A percentile compares a stretch with the other conserved stretches of the same genome.
Evolutionary conservation across 257 asterid genomes (phyloP).

Genomic region (Salvia hispanica): DNA sequence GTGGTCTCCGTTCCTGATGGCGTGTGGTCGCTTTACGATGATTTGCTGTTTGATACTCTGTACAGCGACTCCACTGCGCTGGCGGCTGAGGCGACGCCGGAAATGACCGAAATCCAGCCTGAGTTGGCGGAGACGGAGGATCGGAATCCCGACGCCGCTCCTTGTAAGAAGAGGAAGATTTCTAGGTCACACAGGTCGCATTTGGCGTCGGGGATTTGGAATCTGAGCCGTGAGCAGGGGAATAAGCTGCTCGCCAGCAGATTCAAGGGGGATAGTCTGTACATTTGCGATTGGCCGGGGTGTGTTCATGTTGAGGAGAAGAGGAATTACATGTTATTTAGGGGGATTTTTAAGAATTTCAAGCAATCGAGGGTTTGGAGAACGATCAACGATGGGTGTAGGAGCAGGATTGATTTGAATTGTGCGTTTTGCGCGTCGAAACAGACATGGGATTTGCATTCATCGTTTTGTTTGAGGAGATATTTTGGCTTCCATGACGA

Average conservation of each 20-base stretch:
- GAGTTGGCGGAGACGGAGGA: conserved; percentile 26
- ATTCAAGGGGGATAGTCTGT: conserved; percentile 76
- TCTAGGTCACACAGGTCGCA: conserved; percentile 56
- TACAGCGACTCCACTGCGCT: conserved; percentile 56
- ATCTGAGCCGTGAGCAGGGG: conserved; percentile 85
- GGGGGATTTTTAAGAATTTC: conserved; percentile 87
- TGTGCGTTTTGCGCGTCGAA: conserved; percentile 72
- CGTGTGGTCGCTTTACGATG: conserved; percentile 89
- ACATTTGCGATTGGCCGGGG: conserved; percentile 92
- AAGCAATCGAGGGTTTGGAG: conserved; percentile 93
- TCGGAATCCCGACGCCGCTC: conserved; percentile 29
- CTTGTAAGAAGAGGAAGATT: conserved; percentile 48
- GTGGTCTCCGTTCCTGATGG: conserved; percentile 39
- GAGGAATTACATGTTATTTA: conserved; percentile 83
- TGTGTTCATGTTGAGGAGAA: conserved; percentile 84
- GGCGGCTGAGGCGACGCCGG: conserved; percentile 32
- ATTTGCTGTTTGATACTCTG: conserved; percentile 68
- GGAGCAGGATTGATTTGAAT: conserved; percentile 55
- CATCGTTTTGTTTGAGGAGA: conserved; percentile 82
- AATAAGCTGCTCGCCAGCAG: conserved; percentile 79
- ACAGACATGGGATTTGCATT: conserved; percentile 83
- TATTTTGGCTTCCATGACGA: conserved; percentile 84
- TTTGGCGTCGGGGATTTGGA: conserved; percentile 72
- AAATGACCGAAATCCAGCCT: conserved; percentile 32
- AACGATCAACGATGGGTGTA: conserved; percentile 77